Base-by-base conservation (phyloP, 1,284 basidiomycete species). In the Laetiporus sulphureus region DNA sequence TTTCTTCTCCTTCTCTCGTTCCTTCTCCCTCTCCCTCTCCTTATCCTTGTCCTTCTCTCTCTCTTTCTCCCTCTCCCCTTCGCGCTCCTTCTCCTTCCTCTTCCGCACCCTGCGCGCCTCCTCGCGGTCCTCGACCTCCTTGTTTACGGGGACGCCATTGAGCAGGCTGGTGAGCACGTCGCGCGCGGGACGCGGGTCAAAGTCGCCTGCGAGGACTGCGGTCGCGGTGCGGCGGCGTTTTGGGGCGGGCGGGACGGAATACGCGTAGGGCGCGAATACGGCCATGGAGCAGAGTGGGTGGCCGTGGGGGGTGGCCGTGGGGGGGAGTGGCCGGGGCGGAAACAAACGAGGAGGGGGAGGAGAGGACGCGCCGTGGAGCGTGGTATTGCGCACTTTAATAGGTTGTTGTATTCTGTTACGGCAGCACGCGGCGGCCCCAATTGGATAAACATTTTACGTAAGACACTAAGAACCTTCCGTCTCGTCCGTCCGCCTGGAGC, bases 111-210 rank as follows among this genome's bases (percentile, higher is more conserved):
- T 66, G 42, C 68, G 65, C 38, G 64, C 54, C 56, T 74, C 70
- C 46, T 79, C 77, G 35, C 75, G 73, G 46, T 70, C 72, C 61
- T 83, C 82, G 27, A 79, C 70, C 22, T 62, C 68, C 46, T 73
- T 73, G 56, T 84, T 79, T 5, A 74, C 73, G 0, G 71, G 72
- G 31, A 87, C 78, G 41, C 83, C 82, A 56, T 88, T 87, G 53
- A 87, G 65, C 34, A 87, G 58, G 61, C 79, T 83, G 11, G 84
- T 88, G 50, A 88, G 68, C 46, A 83, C 82, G 63, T 87, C 84
- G 57, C 84, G 73, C 22, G 69, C 54, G 0, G 80, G 78, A 25
- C 71, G 72, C 4, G 69, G 59, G 66, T 88, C 84, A 61, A 83
- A 85, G 53, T 71, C 65, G 52, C 84, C 84, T 0, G 83, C 77